Evolutionary conservation across 2,329 filamentous ascomycete genomes (phyloP), one percentile per base, ranked within the genome.

Genomic region (Tolypocladium guangdongense): DNA sequence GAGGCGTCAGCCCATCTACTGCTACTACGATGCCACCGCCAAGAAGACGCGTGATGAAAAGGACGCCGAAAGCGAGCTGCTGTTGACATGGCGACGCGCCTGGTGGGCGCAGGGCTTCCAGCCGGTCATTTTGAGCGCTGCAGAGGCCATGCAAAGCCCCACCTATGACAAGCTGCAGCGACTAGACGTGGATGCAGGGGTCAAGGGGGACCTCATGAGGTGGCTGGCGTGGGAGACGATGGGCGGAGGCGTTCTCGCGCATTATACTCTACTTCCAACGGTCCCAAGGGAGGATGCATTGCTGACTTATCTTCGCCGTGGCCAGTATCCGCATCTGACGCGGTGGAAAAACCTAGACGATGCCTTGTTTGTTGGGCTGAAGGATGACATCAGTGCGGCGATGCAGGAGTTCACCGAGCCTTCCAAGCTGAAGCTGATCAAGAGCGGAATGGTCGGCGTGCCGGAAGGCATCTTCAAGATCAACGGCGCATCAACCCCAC

Each of bases 101-200:
- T 97, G 92, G 90, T 97, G 90, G 88, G 90, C 91, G 0, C 84
- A 95, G 63, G 93, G 92, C 12, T 96, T 97, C 71, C 83, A 78
- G 57, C 92, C 93, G 0, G 77, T 93, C 8, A 87, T 97, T 41
- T 71, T 97, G 53, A 85, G 87, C 50, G 80, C 83, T 18, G 82
- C 80, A 1, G 92, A 97, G 66, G 90, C 91, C 20, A 87, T 85
- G 76, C 84, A 83, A 63, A 93, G 96, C 64, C 88, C 88, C 1
- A 71, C 88, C 22, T 96, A 92, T 66, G 77, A 83, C 59, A 76
- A 84, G 52, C 72, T 95, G 52, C 84, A 90, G 66, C 68, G 68
- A 36, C 68, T 82, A 54, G 72, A 81, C n/a, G 63, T 90, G 33
- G 76, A 84, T n/a, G 65, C 76, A 0, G 74, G 72, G 1, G 68